phyloP scores from a whole-genome alignment of 768 basidiomycete genomes.

The Mycena amicta region DNA sequence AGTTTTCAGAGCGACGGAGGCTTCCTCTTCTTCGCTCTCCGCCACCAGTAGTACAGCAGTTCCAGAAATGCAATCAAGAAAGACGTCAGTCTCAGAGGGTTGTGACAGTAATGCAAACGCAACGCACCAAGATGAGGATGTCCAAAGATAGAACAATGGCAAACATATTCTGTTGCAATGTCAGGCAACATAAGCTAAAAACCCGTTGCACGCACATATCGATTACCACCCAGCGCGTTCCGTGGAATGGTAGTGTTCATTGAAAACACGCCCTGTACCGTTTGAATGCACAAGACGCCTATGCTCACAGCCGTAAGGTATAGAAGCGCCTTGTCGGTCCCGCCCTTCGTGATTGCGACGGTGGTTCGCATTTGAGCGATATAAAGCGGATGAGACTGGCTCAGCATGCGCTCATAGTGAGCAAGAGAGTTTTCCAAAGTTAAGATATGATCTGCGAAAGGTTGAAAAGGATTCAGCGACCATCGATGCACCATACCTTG shows the following conservation, averaged over 20 bases:
- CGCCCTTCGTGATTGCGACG: constrained; percentile 59
- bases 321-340: constrained; percentile 67
- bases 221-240: constrained; percentile 39
- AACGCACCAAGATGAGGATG: constrained; percentile 58
- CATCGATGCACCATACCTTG: constrained; percentile 59
- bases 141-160: constrained; percentile 15
- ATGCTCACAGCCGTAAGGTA: constrained; percentile 69
- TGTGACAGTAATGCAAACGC: constrained; percentile 48
- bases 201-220: constrained; percentile 15
- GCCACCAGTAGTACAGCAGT: constrained; percentile 18
- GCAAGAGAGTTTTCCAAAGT: constrained; percentile 81
- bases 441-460: constrained; percentile 77
- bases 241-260: constrained; percentile 66
- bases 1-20: constrained; percentile 6
- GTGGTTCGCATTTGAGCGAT: constrained; percentile 72
- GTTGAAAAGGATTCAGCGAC: constrained; percentile 10
- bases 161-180: not conserved
- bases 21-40: constrained; percentile 11
- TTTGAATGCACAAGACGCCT: constrained; percentile 65
- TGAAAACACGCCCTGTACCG: constrained; percentile 61
- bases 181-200: not conserved
- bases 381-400: constrained; percentile 86
- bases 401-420: constrained; percentile 87
- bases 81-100: too few species aligned
- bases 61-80: constrained; percentile 7